These are phyloP conservation scores for Nitzschia palea DNA, from an alignment of 108 stramenopile genomes.

Conservation along the genomic window DNA sequence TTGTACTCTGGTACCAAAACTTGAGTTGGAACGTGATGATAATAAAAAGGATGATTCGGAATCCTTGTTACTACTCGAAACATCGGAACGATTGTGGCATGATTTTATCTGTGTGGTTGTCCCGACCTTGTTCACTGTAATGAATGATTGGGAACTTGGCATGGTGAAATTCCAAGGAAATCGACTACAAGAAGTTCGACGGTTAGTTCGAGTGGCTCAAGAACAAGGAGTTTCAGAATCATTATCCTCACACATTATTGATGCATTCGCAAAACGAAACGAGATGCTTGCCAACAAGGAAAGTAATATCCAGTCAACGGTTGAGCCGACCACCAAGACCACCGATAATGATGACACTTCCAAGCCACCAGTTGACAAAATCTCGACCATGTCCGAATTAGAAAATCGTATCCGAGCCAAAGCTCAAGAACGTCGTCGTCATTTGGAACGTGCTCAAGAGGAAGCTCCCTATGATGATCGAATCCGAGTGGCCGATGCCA, in stretches of 20 bases:
- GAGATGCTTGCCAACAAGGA: no score
- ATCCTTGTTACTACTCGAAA: neutral
- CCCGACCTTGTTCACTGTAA: conserved; percentile 1
- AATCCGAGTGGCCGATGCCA: conserved; percentile 19
- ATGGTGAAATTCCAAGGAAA: neutral
- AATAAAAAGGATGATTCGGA: no score
- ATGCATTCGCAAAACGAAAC: no score
- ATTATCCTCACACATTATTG: neutral
- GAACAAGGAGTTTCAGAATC: neutral
- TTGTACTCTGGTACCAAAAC: conserved; percentile 11
- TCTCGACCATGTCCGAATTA: neutral
- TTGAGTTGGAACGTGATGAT: conserved; percentile 8
- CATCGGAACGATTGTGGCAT: conserved; percentile 29
- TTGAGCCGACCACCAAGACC: neutral
- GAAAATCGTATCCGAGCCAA: conserved; percentile 28
- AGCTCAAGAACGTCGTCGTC: conserved; percentile 15
- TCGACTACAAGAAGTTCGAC: conserved; percentile 5
- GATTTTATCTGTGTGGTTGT: conserved; percentile 23
- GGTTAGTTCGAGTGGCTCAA: neutral
- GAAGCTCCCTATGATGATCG: conserved; percentile 16
- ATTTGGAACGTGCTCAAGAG: neutral
- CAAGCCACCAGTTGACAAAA: neutral
- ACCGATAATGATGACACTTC: neutral
- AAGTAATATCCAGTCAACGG: neutral
- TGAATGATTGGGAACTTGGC: neutral